phyloP scores from a whole-genome alignment of 2,329 filamentous ascomycete species.

The Pseudocercospora fijiensis region DNA sequence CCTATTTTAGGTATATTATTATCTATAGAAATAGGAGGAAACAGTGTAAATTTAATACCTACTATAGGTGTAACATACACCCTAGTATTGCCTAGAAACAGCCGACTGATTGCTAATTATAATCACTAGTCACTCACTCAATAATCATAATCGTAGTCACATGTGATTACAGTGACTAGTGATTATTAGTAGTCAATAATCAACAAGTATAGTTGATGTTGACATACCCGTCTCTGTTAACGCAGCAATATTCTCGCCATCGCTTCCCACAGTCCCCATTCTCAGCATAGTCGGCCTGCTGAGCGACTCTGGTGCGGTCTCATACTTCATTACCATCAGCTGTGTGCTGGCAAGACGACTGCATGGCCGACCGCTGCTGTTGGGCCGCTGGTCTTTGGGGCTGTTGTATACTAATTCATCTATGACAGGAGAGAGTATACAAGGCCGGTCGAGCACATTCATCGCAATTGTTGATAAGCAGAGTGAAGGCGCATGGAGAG shows the following conservation, averaged over 20 bases:
- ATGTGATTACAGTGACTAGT: no score
- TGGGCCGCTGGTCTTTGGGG: slow-evolving; percentile 22
- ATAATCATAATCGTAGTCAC: no score
- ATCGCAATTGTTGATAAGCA: not conserved
- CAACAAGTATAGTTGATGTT: no score
- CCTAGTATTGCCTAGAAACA: no score
- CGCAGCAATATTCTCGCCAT: not conserved
- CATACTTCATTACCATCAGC: slow-evolving; percentile 23
- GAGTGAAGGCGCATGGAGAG: not conserved
- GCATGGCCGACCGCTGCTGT: slow-evolving; percentile 19
- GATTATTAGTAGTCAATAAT: no score
- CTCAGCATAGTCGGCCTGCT: slow-evolving; percentile 39
- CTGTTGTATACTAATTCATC: slow-evolving; percentile 21
- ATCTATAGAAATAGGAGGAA: no score
- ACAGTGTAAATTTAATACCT: no score
- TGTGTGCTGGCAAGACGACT: slow-evolving; percentile 22
- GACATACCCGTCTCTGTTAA: not conserved
- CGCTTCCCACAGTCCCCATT: slow-evolving; percentile 9
- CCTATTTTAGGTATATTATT: no score
- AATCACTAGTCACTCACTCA: no score
- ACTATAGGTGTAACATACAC: no score
- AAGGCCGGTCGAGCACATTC: not conserved
- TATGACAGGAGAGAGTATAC: slow-evolving; percentile 17
- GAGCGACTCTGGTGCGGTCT: slow-evolving; percentile 4
- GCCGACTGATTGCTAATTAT: no score